phyloP scores from a whole-genome alignment of 352 stramenopile species.

The Plasmopara viticola region DNA sequence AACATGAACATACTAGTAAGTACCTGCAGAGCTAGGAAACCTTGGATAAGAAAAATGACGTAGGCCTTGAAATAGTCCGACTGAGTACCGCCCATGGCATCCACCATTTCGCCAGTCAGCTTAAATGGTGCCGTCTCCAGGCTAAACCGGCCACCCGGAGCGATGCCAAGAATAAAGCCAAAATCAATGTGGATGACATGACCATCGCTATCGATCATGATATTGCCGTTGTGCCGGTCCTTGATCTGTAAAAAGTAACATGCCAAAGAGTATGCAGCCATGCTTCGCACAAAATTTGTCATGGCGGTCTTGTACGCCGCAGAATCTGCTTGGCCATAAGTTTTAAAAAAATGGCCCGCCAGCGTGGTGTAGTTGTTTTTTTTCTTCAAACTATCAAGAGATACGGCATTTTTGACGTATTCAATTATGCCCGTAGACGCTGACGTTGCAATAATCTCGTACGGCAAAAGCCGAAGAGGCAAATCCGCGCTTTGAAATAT shows the following conservation, averaged over 20 bases:
- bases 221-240: conserved; percentile 99
- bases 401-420: conserved; percentile 95
- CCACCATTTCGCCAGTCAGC: conserved; percentile 96
- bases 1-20: conserved; percentile 2
- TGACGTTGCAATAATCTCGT: conserved; percentile 95
- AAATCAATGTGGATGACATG: conserved; percentile 99
- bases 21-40: conserved; percentile 94
- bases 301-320: conserved; percentile 91
- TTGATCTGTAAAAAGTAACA: conserved; percentile 98
- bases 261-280: conserved; percentile 97
- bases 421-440: conserved; percentile 95
- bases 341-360: conserved; percentile 88
- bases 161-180: conserved; percentile 98
- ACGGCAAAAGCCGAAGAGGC: conserved; percentile 92
- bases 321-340: conserved; percentile 85
- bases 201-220: conserved; percentile 97
- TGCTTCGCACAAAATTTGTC: conserved; percentile 93
- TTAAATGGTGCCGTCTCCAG: conserved; percentile 98
- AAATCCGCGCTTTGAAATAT: conserved; percentile 93
- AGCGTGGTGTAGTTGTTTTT: conserved; percentile 78
- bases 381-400: conserved; percentile 95
- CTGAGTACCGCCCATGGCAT: conserved; percentile 92
- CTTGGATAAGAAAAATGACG: conserved; percentile 95
- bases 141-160: conserved; percentile 90
- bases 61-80: conserved; percentile 94